Evolutionary conservation across 768 basidiomycete species (phyloP).

Genomic region (Boletales sp.): DNA sequence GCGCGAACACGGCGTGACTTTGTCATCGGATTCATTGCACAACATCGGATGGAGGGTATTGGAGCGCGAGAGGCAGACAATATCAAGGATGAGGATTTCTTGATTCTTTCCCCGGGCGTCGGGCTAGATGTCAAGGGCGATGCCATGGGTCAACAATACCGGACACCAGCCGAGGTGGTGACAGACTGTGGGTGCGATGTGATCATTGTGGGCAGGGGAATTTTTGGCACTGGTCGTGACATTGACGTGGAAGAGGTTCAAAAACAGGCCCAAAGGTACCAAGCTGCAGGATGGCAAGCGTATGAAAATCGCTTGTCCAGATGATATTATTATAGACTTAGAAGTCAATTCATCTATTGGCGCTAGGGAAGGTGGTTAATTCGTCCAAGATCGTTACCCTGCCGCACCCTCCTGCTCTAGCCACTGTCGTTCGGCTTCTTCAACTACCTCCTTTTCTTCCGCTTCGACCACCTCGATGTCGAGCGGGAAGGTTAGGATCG

Average conservation of each 20-base stretch:
- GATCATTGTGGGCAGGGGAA: slow-evolving; percentile 95
- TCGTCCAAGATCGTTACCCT: neutral
- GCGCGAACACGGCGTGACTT: slow-evolving; percentile 79
- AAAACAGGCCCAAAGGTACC: slow-evolving; percentile 80
- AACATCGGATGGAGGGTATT: slow-evolving; percentile 73
- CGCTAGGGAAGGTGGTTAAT: neutral
- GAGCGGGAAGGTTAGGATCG: slow-evolving; percentile 92
- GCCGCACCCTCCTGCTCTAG: slow-evolving; percentile 6
- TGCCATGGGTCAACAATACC: slow-evolving; percentile 91
- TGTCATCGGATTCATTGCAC: slow-evolving; percentile 96
- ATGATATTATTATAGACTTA: neutral
- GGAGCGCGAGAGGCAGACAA: slow-evolving; percentile 34
- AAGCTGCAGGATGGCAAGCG: slow-evolving; percentile 85
- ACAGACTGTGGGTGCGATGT: slow-evolving; percentile 84
- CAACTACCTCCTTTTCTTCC: slow-evolving; percentile 78
- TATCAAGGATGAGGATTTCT: slow-evolving; percentile 66
- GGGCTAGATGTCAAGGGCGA: slow-evolving; percentile 79
- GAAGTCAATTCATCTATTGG: neutral
- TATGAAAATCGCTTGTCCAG: slow-evolving; percentile 57
- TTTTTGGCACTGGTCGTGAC: slow-evolving; percentile 66
- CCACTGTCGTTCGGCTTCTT: slow-evolving; percentile 30
- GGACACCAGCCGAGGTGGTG: slow-evolving; percentile 84
- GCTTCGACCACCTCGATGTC: slow-evolving; percentile 94
- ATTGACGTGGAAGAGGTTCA: slow-evolving; percentile 38
- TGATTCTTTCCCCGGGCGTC: slow-evolving; percentile 92